These are phyloP conservation scores for Nyssa sinensis DNA, from an alignment of 148 eudicot species.

Conservation along the genomic window DNA sequence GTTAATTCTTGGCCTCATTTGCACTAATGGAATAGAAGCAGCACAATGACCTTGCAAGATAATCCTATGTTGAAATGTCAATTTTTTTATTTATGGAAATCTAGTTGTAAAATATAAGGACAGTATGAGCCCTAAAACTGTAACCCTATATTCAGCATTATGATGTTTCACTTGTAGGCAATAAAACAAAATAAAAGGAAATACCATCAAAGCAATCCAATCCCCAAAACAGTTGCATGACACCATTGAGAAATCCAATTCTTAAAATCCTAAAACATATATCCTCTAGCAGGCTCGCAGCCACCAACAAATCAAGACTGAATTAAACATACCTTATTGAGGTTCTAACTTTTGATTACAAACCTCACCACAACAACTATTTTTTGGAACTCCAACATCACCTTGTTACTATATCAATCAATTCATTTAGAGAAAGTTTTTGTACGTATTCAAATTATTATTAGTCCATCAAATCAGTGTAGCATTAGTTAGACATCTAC, in stretches of 20 bases:
- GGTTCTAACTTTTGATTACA: background rate
- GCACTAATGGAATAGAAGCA: too few relatives aligned
- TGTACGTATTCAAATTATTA: background rate
- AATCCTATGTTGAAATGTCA: too few relatives aligned
- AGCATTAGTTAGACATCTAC: background rate
- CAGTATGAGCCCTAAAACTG: too few relatives aligned
- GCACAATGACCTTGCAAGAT: too few relatives aligned
- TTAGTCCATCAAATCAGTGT: background rate
- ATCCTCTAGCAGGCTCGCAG: background rate
- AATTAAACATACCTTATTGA: background rate
- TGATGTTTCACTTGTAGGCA: too few relatives aligned
- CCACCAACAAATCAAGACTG: background rate
- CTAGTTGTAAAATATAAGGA: too few relatives aligned
- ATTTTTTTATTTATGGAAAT: too few relatives aligned
- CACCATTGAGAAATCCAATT: background rate
- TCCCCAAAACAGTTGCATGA: too few relatives aligned
- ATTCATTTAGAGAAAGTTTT: background rate
- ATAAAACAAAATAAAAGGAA: too few relatives aligned
- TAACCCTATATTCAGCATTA: too few relatives aligned
- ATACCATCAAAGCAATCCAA: too few relatives aligned
- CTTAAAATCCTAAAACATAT: background rate
- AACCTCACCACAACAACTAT: background rate
- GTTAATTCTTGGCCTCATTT: too few relatives aligned
- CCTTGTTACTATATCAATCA: background rate
- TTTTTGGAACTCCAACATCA: background rate